A percentile compares a stretch with the other conserved stretches of the same genome.
Conservation (phyloP, 495 filamentous ascomycete genomes). For the Hyaloscypha variabilis region DNA sequence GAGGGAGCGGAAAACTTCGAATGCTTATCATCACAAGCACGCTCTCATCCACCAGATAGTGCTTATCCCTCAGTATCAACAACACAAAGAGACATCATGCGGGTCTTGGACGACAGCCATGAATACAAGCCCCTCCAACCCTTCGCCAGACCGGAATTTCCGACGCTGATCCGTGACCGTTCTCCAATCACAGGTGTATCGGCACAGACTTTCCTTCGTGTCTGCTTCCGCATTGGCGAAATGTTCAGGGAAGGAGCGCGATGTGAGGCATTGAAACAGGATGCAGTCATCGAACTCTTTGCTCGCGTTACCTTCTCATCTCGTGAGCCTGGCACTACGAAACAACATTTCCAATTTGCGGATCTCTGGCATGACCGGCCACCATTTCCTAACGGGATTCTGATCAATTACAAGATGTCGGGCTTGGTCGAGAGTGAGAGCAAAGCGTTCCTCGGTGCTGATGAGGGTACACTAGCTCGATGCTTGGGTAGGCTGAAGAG, state of each 20-base stretch:
- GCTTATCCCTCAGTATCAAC: not conserved
- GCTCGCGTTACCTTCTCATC: slow-evolving; percentile 56
- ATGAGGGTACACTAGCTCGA: slow-evolving; percentile 46
- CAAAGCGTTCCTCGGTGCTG: slow-evolving; percentile 38
- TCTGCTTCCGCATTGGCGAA: slow-evolving; percentile 64
- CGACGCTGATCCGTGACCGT: slow-evolving; percentile 48
- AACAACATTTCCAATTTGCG: slow-evolving; percentile 59
- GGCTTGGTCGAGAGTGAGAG: slow-evolving; percentile 52
- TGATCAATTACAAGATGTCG: slow-evolving; percentile 49
- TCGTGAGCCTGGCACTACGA: slow-evolving; percentile 43
- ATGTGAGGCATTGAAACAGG: slow-evolving; percentile 36
- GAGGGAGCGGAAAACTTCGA: not conserved
- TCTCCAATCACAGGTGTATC: slow-evolving; percentile 55
- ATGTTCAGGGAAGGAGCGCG: slow-evolving; percentile 49
- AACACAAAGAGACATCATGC: not conserved
- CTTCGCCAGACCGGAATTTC: slow-evolving; percentile 54
- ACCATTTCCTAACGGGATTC: slow-evolving; percentile 53
- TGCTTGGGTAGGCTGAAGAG: slow-evolving; percentile 55
- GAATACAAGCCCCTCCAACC: slow-evolving; percentile 32
- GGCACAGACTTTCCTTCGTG: slow-evolving; percentile 47
- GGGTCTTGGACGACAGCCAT: slow-evolving; percentile 20
- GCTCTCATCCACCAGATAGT: not conserved
- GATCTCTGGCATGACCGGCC: slow-evolving; percentile 60
- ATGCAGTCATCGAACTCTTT: slow-evolving; percentile 59
- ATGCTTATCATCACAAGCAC: not conserved